These are phyloP conservation scores for Clathrospora elynae DNA, from an alignment of 2,329 filamentous ascomycete genomes.

Conservation along the genomic window DNA sequence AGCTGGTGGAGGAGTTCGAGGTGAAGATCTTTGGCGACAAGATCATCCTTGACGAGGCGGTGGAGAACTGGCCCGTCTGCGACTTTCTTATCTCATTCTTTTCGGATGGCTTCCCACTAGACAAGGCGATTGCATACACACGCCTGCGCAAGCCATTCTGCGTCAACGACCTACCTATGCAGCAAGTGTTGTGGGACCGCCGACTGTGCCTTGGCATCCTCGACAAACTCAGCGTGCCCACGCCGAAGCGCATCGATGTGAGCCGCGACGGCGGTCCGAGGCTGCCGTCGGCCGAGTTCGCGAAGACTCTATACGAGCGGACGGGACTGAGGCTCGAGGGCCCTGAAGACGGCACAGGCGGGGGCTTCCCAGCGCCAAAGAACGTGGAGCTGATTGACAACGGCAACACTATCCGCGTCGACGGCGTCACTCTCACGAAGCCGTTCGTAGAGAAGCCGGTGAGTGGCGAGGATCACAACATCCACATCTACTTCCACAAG, in stretches of 20 bases:
- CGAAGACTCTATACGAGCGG: conserved; percentile 77
- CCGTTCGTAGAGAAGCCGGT: conserved; percentile 98
- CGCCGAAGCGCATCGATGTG: conserved; percentile 85
- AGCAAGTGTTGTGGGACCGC: conserved; percentile 95
- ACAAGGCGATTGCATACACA: conserved; percentile 96
- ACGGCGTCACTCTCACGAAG: conserved; percentile 80
- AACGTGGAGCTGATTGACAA: conserved; percentile 87
- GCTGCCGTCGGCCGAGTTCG: conserved; percentile 77
- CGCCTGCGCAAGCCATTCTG: conserved; percentile 93
- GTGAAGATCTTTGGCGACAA: conserved; percentile 98
- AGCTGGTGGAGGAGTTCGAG: conserved; percentile 91
- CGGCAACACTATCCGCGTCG: conserved; percentile 84
- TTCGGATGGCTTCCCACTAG: conserved; percentile 93
- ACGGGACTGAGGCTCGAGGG: conserved; percentile 78
- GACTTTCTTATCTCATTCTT: conserved; percentile 99
- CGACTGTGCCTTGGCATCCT: conserved; percentile 86
- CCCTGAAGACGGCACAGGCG: conserved; percentile 68
- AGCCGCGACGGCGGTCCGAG: conserved; percentile 89
- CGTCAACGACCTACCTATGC: conserved; percentile 97
- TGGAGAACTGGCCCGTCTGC: conserved; percentile 95
- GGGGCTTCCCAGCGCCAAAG: conserved; percentile 61
- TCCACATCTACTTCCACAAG: conserved; percentile 94
- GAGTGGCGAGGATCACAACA: conserved; percentile 98
- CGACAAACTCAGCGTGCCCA: conserved; percentile 87
- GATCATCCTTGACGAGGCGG: conserved; percentile 94